Evolutionary conservation across 1,284 basidiomycete genomes (phyloP), one percentile per base, ranked within the genome.

Genomic region (Blastosporella zonata): DNA sequence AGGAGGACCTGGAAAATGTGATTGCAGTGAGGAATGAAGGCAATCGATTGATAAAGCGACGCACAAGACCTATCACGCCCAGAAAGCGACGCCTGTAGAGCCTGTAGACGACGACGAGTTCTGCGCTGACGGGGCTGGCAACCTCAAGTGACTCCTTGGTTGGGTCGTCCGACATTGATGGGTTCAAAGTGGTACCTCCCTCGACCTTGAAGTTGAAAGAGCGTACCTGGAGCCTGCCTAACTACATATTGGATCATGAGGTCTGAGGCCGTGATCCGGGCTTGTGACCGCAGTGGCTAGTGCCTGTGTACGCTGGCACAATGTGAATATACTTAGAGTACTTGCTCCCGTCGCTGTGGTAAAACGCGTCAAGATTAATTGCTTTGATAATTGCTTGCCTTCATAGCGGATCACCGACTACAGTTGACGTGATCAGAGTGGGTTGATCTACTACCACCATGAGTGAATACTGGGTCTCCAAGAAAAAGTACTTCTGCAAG

Each of bases 401-500:
- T n/a, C n/a, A n/a, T n/a, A n/a, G n/a, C n/a, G n/a, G n/a, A n/a
- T n/a, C n/a, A n/a, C n/a, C n/a, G n/a, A n/a, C n/a, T n/a, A n/a
- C n/a, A n/a, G n/a, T n/a, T n/a, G n/a, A n/a, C n/a, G n/a, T n/a
- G n/a, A 40, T 40, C 43, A 43, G 48, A 29, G 28, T n/a, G 18
- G 34, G 23, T 33, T 25, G 27, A 46, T 47, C 42, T 39, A 20
- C 23, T 55, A 43, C 43, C 57, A 58, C 58, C 62, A 91, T 91
- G 88, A 86, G 82, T 58, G 88, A 91, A 65, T 91, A 84, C 65
- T 91, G 88, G 88, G 84, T 91, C 47, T 90, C 90, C 17, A 84
- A 87, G 64, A 90, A 90, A 67, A 82, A 82, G 55, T 91, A 89
- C 66, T 84, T 78, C 59, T 91, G 89, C 79, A 88, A 89, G 62